Evolutionary conservation across 2,329 filamentous ascomycete genomes (phyloP), one percentile per base, ranked within the genome.

Genomic region (Hypoxylon sp.): DNA sequence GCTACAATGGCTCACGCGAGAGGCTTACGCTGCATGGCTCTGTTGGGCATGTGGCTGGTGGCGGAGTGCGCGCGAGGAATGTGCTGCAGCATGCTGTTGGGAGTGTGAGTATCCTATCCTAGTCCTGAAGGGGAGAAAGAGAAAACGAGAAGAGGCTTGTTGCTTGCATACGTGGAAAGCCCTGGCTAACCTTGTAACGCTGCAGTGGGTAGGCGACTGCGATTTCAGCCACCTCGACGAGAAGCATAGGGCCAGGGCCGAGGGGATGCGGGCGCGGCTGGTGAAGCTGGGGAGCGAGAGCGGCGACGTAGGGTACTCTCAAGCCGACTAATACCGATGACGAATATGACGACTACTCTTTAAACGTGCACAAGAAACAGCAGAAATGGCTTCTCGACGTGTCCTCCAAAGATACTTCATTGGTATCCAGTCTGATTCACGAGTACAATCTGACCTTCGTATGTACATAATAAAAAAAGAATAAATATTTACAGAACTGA

Each of bases 11-110:
- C 10, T 67, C 33, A 1, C 82, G 77, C 65, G 87, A 91, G 75
- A 77, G 89, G 20, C 82, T 88, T 79, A 91, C 88, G 58, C 74
- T 92, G 68, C 89, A 92, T 73, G 89, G 89, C 5, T 88, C 85
- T 52, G 88, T 90, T 42, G 89, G 89, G 1, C 83, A 87, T 65
- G 77, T 78, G 0, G 74, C 72, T 2, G 86, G 83, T 1, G 83
- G 83, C 54, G 71, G 67, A 37, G 75, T 83, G 58, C 74, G 89
- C 55, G 88, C 88, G 48, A 80, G 88, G 62, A 91, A 91, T 73
- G 88, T 92, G 62, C 72, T 92, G 69, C 89, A 92, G 79, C 89
- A 92, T 74, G 89, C 87, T 3, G 80, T 91, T 18, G 87, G 87
- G 3, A 78, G 75, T 38, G 60, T 63, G 21, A 63, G 60, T 57